These are phyloP conservation scores for Drechmeria coniospora DNA, from an alignment of 2,329 filamentous ascomycete genomes.

Conservation along the genomic window DNA sequence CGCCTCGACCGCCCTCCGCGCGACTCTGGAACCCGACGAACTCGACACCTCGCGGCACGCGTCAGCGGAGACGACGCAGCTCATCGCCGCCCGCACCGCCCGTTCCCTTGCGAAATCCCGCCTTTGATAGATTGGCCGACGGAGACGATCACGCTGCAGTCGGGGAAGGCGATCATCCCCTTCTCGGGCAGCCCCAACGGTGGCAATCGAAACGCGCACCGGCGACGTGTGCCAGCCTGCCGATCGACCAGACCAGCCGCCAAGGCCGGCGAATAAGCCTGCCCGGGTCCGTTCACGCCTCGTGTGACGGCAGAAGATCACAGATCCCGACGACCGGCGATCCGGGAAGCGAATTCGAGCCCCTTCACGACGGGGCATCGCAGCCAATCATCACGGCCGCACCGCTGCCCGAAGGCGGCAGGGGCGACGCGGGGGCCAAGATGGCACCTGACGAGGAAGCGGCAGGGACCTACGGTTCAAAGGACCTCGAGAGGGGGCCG, in stretches of 20 bases:
- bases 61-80: slow-evolving; percentile 25
- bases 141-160: slow-evolving; percentile 21
- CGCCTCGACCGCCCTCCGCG: slow-evolving; percentile 27
- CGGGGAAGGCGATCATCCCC: slow-evolving; percentile 31
- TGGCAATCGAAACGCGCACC: slow-evolving; percentile 27
- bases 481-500: slow-evolving; percentile 39
- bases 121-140: slow-evolving; percentile 21
- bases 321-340: slow-evolving; percentile 15
- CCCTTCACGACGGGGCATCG: background rate
- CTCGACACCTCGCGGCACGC: slow-evolving; percentile 33
- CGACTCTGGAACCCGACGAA: slow-evolving; percentile 48
- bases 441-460: slow-evolving; percentile 27
- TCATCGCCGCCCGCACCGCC: slow-evolving; percentile 39
- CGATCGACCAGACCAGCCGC: slow-evolving; percentile 30
- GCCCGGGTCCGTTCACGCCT: slow-evolving; percentile 36
- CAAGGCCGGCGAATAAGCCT: slow-evolving; percentile 35
- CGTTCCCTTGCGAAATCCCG: slow-evolving; percentile 31
- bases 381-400: background rate
- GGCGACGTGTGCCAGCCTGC: slow-evolving; percentile 31
- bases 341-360: slow-evolving; percentile 3
- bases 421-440: slow-evolving; percentile 34
- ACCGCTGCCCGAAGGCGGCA: no score
- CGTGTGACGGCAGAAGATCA: slow-evolving; percentile 33
- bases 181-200: slow-evolving; percentile 35
- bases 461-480: slow-evolving; percentile 23